Evolutionary conservation across 805 yeast species (phyloP).

Genomic region (Wickerhamiella slavikovae): DNA sequence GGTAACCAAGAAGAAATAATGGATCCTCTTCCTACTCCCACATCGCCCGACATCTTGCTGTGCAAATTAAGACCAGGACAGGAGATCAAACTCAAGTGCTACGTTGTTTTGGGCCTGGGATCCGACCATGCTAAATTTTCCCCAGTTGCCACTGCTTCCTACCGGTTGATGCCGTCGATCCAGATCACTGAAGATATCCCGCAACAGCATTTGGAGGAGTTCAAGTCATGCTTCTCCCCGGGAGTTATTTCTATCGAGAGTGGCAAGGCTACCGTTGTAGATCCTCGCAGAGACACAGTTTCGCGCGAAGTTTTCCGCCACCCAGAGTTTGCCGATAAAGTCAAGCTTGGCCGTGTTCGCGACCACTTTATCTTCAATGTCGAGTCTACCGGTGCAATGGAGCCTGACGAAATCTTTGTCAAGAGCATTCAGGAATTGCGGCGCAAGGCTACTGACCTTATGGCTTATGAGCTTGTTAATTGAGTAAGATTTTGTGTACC

Average conservation of each 20-base stretch:
- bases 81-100: slow-evolving; percentile 76
- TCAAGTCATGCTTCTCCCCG: slow-evolving; percentile 77
- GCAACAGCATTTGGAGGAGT: slow-evolving; percentile 57
- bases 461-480: slow-evolving; percentile 6
- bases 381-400: slow-evolving; percentile 91
- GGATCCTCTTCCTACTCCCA: slow-evolving; percentile 33
- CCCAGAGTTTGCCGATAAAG: slow-evolving; percentile 73
- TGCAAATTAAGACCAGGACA: slow-evolving; percentile 95
- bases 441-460: slow-evolving; percentile 29
- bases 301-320: slow-evolving; percentile 92
- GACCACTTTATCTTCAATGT: slow-evolving; percentile 89
- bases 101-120: slow-evolving; percentile 81
- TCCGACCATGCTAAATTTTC: slow-evolving; percentile 94
- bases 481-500: background rate
- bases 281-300: slow-evolving; percentile 89
- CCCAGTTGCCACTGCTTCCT: slow-evolving; percentile 93
- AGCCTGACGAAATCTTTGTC: slow-evolving; percentile 88
- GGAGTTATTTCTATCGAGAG: slow-evolving; percentile 75
- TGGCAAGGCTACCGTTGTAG: slow-evolving; percentile 57
- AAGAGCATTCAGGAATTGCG: slow-evolving; percentile 71
- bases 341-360: slow-evolving; percentile 74
- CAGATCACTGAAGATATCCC: slow-evolving; percentile 35
- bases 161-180: slow-evolving; percentile 78
- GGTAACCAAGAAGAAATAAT: slow-evolving; percentile 65
- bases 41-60: slow-evolving; percentile 73